These are phyloP conservation scores for Globisporangium orthogonon DNA, from an alignment of 352 stramenopile species.

Conservation along the genomic window DNA sequence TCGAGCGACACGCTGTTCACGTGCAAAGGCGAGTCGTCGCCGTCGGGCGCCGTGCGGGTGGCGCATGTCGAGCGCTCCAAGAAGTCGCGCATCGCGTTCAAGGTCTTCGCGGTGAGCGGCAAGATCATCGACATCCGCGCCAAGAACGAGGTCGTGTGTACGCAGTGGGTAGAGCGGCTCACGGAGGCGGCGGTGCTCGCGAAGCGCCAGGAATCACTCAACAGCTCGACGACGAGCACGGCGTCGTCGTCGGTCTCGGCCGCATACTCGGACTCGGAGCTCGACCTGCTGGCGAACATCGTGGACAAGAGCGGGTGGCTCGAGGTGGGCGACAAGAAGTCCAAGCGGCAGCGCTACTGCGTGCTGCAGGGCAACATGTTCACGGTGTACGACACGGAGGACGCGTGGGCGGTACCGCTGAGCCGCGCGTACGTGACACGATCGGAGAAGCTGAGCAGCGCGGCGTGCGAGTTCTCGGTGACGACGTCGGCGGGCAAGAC, in stretches of 20 bases:
- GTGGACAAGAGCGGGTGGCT: conserved; percentile 80
- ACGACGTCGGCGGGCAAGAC: conserved; percentile 61
- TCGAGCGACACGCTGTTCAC: conserved; percentile 59
- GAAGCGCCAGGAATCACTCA: conserved; percentile 73
- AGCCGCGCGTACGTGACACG: conserved; percentile 70
- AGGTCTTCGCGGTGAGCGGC: conserved; percentile 73
- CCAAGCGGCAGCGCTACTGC: conserved; percentile 64
- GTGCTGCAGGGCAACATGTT: conserved; percentile 80
- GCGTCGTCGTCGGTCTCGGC: conserved; percentile 55
- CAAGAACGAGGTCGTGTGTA: conserved; percentile 70
- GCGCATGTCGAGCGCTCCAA: conserved; percentile 67
- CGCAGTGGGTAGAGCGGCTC: conserved; percentile 68
- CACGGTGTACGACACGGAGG: conserved; percentile 76
- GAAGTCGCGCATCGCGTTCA: conserved; percentile 81
- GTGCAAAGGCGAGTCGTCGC: conserved; percentile 65
- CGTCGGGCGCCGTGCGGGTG: conserved; percentile 61
- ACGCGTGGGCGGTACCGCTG: conserved; percentile 72
- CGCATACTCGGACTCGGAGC: conserved; percentile 64
- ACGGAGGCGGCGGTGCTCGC: conserved; percentile 59
- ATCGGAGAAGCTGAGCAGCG: conserved; percentile 52
- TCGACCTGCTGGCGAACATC: conserved; percentile 65
- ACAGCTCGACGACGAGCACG: conserved; percentile 67
- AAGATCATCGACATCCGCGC: conserved; percentile 81
- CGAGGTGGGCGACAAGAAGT: conserved; percentile 72
- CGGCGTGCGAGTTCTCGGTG: conserved; percentile 56